Evolutionary conservation across 1,284 basidiomycete species (phyloP), one percentile per base, ranked within the genome.

Genomic region (Pholiota adiposa): DNA sequence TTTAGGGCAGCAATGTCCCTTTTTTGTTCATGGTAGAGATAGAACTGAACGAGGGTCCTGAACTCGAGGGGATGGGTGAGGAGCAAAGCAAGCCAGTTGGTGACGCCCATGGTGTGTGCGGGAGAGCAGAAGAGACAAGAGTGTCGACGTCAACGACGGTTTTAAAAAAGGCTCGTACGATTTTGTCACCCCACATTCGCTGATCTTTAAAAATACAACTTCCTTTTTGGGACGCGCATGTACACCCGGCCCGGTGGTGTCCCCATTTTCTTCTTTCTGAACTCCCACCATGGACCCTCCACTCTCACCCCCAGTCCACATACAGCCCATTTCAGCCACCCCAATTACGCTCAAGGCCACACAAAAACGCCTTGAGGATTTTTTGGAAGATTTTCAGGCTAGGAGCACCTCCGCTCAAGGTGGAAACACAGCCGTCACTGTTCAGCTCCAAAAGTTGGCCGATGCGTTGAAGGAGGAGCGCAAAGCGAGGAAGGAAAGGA

Each of bases 21-120:
- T 67, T 86, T 86, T 63, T 84, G 79, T 65, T 93, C 88, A 73
- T 93, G 85, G 78, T 89, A 94, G 56, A 96, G 65, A 68, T 85
- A 87, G 78, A 88, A 96, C 69, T 93, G 91, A 31, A 93, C 66
- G 34, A 96, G 82, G 34, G 84, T 87, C 62, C 87, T 85, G 72
- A 95, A 90, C 70, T 96, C 94, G 63, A 83, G 65, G 1, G 92
- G 91, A 65, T 91, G 91, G 0, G 86, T 89, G 78, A 95, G 75
- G 63, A 87, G 77, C 50, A 91, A 79, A 52, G 80, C 76, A 61
- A 92, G 70, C 81, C 83, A 82, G 52, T 81, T 76, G 9, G 66
- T 58, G 36, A 71, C 63, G 52, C 70, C 74, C 80, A 81, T 82
- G 21, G 54, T 62, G 25, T 19, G 40, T 41, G 54, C 43, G 54